Evolutionary conservation across 2,329 filamentous ascomycete genomes (phyloP).

Genomic region (Didymella pomorum): DNA sequence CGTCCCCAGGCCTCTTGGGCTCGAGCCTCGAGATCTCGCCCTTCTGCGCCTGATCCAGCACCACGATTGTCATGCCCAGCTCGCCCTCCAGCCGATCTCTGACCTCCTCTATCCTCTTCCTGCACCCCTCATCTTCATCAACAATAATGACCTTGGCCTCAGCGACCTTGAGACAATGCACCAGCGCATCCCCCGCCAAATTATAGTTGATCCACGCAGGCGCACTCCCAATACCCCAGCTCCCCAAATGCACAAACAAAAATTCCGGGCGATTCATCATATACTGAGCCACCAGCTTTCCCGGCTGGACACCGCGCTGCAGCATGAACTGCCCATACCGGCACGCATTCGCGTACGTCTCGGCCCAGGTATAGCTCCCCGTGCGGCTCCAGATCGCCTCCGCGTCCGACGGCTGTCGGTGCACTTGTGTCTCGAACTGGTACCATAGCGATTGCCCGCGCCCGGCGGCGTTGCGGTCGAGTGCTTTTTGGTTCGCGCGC

Average conservation of each 20-base stretch:
- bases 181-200: constrained; percentile 67
- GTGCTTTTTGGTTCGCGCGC: constrained; percentile 56
- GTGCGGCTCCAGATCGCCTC: constrained; percentile 73
- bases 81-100: constrained; percentile 59
- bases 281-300: constrained; percentile 71
- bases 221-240: constrained; percentile 71
- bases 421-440: constrained; percentile 66
- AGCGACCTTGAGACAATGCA: constrained; percentile 71
- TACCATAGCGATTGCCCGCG: constrained; percentile 71
- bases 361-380: constrained; percentile 55
- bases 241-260: constrained; percentile 69
- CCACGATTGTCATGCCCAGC: constrained; percentile 65
- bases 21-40: constrained; percentile 58
- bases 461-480: constrained; percentile 56
- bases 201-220: constrained; percentile 78
- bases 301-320: constrained; percentile 62
- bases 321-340: constrained; percentile 49
- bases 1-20: constrained; percentile 62
- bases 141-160: constrained; percentile 58
- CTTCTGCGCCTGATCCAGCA: constrained; percentile 60
- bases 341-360: constrained; percentile 52
- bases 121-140: constrained; percentile 59
- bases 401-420: constrained; percentile 57
- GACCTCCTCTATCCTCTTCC: constrained; percentile 64
- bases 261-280: constrained; percentile 74